A percentile compares a stretch with the other conserved stretches of the same genome.
Evolutionary conservation across 140 eudicot species (phyloP).

Genomic region (Bidens hawaiensis): DNA sequence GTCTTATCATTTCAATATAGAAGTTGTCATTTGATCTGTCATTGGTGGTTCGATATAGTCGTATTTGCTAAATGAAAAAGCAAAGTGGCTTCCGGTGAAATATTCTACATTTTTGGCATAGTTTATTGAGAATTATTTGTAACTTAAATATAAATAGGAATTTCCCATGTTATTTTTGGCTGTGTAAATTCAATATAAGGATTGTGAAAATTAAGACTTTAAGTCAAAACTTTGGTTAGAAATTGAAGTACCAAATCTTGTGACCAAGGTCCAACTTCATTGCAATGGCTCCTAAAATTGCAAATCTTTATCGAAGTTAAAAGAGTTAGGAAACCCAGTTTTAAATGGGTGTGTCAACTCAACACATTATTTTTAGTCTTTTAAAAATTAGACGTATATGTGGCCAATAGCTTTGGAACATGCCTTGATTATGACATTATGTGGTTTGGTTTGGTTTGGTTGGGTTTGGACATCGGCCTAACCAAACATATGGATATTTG

Average conservation of each 20-base stretch:
- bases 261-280: neutral
- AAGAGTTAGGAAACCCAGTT: neutral
- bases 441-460: neutral
- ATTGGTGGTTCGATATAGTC: too few species aligned
- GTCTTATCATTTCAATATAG: too few species aligned
- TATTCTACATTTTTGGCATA: too few species aligned
- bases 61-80: too few species aligned
- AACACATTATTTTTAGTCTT: neutral
- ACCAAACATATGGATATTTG: neutral
- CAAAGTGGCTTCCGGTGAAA: too few species aligned
- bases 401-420: neutral
- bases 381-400: neutral
- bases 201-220: too few species aligned
- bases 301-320: neutral
- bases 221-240: neutral
- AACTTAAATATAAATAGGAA: too few species aligned
- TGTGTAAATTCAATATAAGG: too few species aligned
- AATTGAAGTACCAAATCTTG: neutral
- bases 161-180: too few species aligned
- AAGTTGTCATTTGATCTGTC: too few species aligned
- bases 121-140: too few species aligned
- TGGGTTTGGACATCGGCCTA: neutral
- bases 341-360: neutral
- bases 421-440: neutral
- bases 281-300: neutral